Conservation (phyloP, 495 filamentous ascomycete species). For the Aspergillus panamensis region DNA sequence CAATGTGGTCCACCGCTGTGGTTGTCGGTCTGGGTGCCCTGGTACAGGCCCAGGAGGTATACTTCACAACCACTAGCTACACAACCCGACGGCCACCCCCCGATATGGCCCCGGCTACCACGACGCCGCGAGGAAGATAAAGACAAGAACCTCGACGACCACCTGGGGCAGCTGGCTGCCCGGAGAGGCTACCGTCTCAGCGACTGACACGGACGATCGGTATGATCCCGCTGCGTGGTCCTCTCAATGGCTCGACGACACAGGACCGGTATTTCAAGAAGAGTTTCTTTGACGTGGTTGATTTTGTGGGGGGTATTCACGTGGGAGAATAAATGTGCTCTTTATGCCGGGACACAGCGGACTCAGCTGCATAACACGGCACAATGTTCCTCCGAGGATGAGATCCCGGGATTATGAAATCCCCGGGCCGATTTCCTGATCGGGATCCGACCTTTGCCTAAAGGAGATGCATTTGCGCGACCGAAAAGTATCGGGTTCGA, state of each 20-base stretch:
- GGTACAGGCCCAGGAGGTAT: background rate
- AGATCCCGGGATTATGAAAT: background rate
- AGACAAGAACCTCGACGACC: background rate
- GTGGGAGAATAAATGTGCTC: background rate
- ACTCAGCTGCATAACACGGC: too few relatives aligned
- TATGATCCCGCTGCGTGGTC: conserved; percentile 39
- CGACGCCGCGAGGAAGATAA: background rate
- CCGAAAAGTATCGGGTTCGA: too few relatives aligned
- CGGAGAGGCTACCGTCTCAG: conserved; percentile 22
- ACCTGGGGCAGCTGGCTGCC: conserved; percentile 36
- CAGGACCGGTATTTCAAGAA: conserved; percentile 42
- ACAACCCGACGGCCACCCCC: background rate
- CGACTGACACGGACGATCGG: conserved; percentile 27
- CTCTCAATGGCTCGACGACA: conserved; percentile 31
- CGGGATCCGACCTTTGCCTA: background rate
- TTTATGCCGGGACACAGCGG: too few relatives aligned
- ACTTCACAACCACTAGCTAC: background rate
- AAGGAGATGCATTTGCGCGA: background rate
- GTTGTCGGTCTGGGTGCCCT: background rate
- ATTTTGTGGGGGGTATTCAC: conserved; percentile 32
- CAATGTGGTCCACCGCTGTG: background rate
- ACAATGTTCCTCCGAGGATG: background rate
- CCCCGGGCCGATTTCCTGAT: background rate
- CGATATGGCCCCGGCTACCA: background rate
- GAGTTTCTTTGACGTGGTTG: conserved; percentile 48